These are phyloP conservation scores for Phialocephala sp. DNA, from an alignment of 2,329 filamentous ascomycete species.

Conservation along the genomic window DNA sequence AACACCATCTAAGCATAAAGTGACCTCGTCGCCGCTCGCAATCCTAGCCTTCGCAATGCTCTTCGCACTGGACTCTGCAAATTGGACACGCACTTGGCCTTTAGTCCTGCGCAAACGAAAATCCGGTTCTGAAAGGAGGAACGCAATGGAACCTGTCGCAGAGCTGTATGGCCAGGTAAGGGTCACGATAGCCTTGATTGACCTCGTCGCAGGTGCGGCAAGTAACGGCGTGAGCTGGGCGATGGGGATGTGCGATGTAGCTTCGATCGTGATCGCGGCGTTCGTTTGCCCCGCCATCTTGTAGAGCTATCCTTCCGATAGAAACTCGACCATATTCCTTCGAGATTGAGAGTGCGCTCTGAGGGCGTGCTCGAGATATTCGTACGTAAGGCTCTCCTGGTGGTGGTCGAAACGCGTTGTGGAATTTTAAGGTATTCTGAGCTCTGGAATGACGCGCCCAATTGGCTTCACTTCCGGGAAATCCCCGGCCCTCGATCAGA, in stretches of 20 bases:
- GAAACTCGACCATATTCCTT: conserved; percentile 21
- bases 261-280: conserved; percentile 23
- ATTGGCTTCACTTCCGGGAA: background rate
- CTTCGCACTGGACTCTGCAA: conserved; percentile 73
- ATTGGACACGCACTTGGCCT: conserved; percentile 82
- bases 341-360: background rate
- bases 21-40: conserved; percentile 78
- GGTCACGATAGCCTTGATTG: conserved; percentile 75
- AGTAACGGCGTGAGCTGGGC: conserved; percentile 59
- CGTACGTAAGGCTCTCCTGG: background rate
- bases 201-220: conserved; percentile 47
- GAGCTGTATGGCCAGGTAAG: conserved; percentile 93
- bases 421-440: background rate
- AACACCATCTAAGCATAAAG: conserved; percentile 71
- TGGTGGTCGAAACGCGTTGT: conserved; percentile 8
- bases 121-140: conserved; percentile 85
- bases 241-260: conserved; percentile 55
- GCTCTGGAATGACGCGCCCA: conserved; percentile 11
- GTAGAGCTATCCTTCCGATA: conserved; percentile 13
- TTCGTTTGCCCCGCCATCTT: conserved; percentile 33
- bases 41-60: conserved; percentile 70
- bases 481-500: background rate
- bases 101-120: conserved; percentile 76
- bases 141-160: conserved; percentile 72
- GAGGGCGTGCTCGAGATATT: background rate